Evolutionary conservation across 257 asterid species (phyloP).

Genomic region (Ilex asprella): DNA sequence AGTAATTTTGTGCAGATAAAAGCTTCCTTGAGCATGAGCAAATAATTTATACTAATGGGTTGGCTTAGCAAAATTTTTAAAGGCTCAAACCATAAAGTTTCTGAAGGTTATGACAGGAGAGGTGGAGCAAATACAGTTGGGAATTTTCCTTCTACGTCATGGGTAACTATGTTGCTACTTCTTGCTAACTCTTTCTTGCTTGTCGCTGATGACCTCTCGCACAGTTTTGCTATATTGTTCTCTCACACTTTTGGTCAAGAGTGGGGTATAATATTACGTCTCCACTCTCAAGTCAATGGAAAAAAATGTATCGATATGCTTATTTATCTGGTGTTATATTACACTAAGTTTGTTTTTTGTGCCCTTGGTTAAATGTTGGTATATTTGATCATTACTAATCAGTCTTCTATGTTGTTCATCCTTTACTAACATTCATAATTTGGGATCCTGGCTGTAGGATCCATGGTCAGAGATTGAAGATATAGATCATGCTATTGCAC

Average conservation of each 20-base stretch:
- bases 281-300: neutral
- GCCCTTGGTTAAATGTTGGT: neutral
- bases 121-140: conserved; percentile 40
- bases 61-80: conserved; percentile 80
- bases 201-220: neutral
- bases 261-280: neutral
- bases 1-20: conserved; percentile 26
- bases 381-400: neutral
- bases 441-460: conserved; percentile 32
- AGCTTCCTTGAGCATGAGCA: conserved; percentile 27
- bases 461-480: conserved; percentile 61
- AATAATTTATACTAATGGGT: conserved; percentile 44
- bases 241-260: neutral
- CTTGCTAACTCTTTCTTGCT: conserved; percentile 1
- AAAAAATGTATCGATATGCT: neutral
- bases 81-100: conserved; percentile 54
- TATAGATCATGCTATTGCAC: conserved; percentile 73
- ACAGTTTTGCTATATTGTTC: neutral
- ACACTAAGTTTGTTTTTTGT: neutral
- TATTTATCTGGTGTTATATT: no score
- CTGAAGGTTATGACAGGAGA: conserved; percentile 63
- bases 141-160: conserved; percentile 54
- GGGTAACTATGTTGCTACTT: conserved; percentile 30
- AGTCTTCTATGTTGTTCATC: no score
- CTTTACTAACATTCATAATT: neutral